These are phyloP conservation scores for Neurospora sp. DNA, from an alignment of 495 filamentous ascomycete genomes.

Conservation along the genomic window DNA sequence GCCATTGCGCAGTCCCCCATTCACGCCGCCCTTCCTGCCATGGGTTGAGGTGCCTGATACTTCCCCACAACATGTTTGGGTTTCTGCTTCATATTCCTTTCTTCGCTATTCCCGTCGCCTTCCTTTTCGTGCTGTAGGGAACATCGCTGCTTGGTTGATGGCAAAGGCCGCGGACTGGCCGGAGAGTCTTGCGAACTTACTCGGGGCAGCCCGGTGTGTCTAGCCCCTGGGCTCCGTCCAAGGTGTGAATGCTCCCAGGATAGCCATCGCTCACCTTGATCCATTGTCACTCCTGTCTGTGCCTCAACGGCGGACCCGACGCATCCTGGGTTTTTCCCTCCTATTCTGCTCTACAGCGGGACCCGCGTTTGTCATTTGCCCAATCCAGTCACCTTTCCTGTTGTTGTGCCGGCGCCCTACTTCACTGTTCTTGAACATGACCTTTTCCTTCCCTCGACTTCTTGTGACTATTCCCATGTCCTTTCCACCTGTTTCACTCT, in stretches of 20 bases:
- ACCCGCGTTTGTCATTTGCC: neutral
- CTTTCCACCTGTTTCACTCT: neutral
- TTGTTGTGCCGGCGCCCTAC: neutral
- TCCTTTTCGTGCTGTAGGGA: slow-evolving; percentile 4
- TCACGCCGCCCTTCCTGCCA: neutral
- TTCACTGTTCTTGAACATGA: neutral
- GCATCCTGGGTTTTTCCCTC: slow-evolving; percentile 3
- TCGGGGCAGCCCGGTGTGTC: slow-evolving; percentile 5
- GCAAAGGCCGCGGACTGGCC: slow-evolving; percentile 2
- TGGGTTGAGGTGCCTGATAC: neutral
- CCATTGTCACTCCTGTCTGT: slow-evolving; percentile 10
- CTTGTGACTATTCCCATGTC: neutral
- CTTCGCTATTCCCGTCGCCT: slow-evolving; percentile 3
- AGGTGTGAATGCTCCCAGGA: slow-evolving; percentile 5
- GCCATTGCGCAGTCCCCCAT: neutral
- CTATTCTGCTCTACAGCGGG: neutral
- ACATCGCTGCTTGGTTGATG: slow-evolving; percentile 5
- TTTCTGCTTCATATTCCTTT: neutral
- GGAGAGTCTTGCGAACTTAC: slow-evolving; percentile 1
- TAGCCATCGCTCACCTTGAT: slow-evolving; percentile 7
- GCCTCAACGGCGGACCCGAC: slow-evolving; percentile 15
- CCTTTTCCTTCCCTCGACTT: neutral
- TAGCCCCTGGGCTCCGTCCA: slow-evolving; percentile 11
- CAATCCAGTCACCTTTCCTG: neutral
- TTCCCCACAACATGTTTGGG: neutral